phyloP scores from a whole-genome alignment of 768 basidiomycete species.

The Podaxis sp. region DNA sequence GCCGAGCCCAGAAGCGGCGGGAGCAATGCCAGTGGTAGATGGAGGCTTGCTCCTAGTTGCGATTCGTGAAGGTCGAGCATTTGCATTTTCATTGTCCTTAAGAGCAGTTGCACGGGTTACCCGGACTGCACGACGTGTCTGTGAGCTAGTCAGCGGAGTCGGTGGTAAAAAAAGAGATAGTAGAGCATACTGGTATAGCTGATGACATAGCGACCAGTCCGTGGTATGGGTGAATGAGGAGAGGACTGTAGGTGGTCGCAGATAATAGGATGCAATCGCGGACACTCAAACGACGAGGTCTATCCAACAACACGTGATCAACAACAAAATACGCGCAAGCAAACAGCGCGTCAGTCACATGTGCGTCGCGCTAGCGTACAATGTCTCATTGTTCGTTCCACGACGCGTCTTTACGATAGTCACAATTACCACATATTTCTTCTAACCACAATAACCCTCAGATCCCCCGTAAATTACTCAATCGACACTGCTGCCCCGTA shows the following conservation, averaged over 20 bases:
- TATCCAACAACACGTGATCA: conserved; percentile 46
- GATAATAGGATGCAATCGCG: conserved; percentile 27
- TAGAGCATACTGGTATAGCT: conserved; percentile 41
- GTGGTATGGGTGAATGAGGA: conserved; percentile 16
- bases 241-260: conserved; percentile 22
- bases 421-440: neutral
- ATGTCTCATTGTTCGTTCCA: conserved; percentile 2
- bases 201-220: conserved; percentile 42
- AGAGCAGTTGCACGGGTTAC: conserved; percentile 42
- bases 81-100: conserved; percentile 77
- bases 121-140: conserved; percentile 76
- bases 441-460: neutral
- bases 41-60: conserved; percentile 63
- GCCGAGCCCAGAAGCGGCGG: conserved; percentile 31
- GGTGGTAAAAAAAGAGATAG: conserved; percentile 14
- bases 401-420: neutral
- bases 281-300: conserved; percentile 25
- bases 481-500: conserved; percentile 2
- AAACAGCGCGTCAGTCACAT: conserved; percentile 38
- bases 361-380: conserved; percentile 19
- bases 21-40: conserved; percentile 38
- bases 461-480: neutral
- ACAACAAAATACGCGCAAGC: conserved; percentile 23
- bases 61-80: conserved; percentile 60
- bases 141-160: conserved; percentile 15